Base-by-base conservation (phyloP, 495 filamentous ascomycete genomes). In the Cercophora scortea region DNA sequence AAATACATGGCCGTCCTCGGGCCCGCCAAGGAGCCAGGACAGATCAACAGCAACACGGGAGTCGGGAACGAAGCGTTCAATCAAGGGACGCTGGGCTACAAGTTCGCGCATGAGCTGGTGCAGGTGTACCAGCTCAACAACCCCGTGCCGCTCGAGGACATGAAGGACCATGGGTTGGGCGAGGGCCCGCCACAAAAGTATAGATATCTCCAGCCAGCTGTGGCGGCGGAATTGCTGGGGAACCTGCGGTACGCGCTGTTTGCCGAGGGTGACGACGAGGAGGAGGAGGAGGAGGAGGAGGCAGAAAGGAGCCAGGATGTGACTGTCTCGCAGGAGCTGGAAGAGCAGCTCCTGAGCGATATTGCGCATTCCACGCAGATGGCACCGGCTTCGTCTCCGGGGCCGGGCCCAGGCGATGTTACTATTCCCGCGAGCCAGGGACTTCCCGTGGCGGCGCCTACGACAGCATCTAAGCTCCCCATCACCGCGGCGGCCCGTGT, bases 61-160 rank as follows among this genome's bases (percentile, higher is more conserved):
- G 19, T 71, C 1, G 77, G 71, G 19, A 79, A 78, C 39, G 65
- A 58, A 15, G 71, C 73, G 35, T 79, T 79, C 59, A 79, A 78
- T 47, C 49, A 56, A n/a, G 69, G 69, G 32, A 59, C 50, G 13
- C 51, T 32, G 13, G 42, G 45, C 7, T 56, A 57, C 32, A 68
- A 66, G 25, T 70, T 56, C 39, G 77, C 77, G 13, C 71, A 76
- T 45, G 71, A 78, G 57, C 62, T 80, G 33, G 32, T 71, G 5
- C 73, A 79, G 51, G 69, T 79, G 7, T 79, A 79, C 47, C 66
- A 74, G 54, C 69, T 81, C 5, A 75, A 78, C 46, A 71, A 79
- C 48, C 72, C 76, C 0, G 58, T 77, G n/a, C 63, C 70, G 2
- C 53, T 70, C 13, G 60, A 64, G 1, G 59, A 68, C 11, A 68